Percentiles rank a stretch among this genome's conserved stretches.
Evolutionary conservation across 2,329 filamentous ascomycete genomes (phyloP).

Genomic region (Fusarium chlamydosporum): DNA sequence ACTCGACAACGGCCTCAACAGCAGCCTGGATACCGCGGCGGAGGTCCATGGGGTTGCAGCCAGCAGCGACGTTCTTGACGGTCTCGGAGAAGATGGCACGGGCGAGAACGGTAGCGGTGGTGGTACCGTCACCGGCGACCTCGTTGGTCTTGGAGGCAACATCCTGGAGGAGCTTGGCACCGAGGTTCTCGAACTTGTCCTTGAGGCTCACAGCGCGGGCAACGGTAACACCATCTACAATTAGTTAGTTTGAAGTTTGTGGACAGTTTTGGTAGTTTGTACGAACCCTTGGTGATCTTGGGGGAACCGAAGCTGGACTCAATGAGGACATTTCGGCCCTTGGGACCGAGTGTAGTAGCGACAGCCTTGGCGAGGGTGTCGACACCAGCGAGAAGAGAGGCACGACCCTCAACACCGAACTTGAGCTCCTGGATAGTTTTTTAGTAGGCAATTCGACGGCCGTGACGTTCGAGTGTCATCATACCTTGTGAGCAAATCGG

Average conservation of each 20-base stretch:
- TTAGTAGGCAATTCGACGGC: slow-evolving; percentile 48
- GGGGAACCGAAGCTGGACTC: slow-evolving; percentile 98
- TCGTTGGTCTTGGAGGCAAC: slow-evolving; percentile 99
- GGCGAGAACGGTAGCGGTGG: slow-evolving; percentile 95
- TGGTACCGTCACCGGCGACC: slow-evolving; percentile 97
- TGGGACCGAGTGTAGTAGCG: slow-evolving; percentile 94
- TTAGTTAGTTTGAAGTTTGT: slow-evolving; percentile 33
- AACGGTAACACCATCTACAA: slow-evolving; percentile 85
- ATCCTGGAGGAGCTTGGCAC: slow-evolving; percentile 95
- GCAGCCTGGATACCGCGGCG: slow-evolving; percentile 97
- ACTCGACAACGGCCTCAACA: slow-evolving; percentile 94
- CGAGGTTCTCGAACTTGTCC: slow-evolving; percentile 99
- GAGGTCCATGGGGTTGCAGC: slow-evolving; percentile 99
- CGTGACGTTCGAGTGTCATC: slow-evolving; percentile 25
- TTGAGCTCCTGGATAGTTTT: slow-evolving; percentile 82
- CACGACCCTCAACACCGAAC: slow-evolving; percentile 95
- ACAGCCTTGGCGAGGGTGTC: slow-evolving; percentile 98
- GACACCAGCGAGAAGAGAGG: slow-evolving; percentile 90
- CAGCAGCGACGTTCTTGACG: slow-evolving; percentile 99
- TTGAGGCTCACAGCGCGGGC: slow-evolving; percentile 91
- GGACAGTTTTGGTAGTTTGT: neutral
- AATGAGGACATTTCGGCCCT: slow-evolving; percentile 98
- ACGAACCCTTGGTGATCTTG: slow-evolving; percentile 98
- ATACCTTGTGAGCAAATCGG: slow-evolving; percentile 97
- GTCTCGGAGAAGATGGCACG: slow-evolving; percentile 99